Percentiles rank a stretch among this genome's conserved stretches.
Evolutionary conservation across 2,329 filamentous ascomycete species (phyloP).

Genomic region (Fusarium tuaranense): DNA sequence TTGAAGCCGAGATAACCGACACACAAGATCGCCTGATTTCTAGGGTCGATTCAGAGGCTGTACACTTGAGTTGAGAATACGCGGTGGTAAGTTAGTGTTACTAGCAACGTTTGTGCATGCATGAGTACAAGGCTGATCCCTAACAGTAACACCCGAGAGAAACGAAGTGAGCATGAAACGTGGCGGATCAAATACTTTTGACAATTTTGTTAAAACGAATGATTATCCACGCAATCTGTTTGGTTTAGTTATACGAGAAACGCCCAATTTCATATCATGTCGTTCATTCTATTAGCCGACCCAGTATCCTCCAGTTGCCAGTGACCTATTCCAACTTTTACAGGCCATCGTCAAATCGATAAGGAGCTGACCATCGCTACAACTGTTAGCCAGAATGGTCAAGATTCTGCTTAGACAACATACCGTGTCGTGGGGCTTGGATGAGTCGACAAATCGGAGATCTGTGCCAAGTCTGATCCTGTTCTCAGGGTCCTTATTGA

Average conservation of each 20-base stretch:
- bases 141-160: not conserved
- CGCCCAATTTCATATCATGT: not conserved
- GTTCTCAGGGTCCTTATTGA: conserved; percentile 25
- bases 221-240: not conserved
- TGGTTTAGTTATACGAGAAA: not conserved
- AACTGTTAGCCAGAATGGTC: not conserved
- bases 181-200: not conserved
- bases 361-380: conserved; percentile 18
- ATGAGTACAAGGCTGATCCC: not conserved
- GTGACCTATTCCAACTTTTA: not conserved
- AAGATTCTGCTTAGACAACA: not conserved
- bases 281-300: not conserved
- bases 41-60: not conserved
- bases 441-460: conserved; percentile 28
- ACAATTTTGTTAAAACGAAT: not conserved
- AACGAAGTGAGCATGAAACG: not conserved
- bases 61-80: not conserved
- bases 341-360: conserved; percentile 9
- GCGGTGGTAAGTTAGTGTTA: not conserved
- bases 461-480: conserved; percentile 25
- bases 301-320: not conserved
- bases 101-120: too few relatives aligned
- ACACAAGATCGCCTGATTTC: not conserved
- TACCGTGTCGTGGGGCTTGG: conserved; percentile 25
- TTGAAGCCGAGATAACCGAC: too few relatives aligned